These are phyloP conservation scores for Dendrobium officinale DNA, from an alignment of 106 monocot genomes.

Conservation along the genomic window DNA sequence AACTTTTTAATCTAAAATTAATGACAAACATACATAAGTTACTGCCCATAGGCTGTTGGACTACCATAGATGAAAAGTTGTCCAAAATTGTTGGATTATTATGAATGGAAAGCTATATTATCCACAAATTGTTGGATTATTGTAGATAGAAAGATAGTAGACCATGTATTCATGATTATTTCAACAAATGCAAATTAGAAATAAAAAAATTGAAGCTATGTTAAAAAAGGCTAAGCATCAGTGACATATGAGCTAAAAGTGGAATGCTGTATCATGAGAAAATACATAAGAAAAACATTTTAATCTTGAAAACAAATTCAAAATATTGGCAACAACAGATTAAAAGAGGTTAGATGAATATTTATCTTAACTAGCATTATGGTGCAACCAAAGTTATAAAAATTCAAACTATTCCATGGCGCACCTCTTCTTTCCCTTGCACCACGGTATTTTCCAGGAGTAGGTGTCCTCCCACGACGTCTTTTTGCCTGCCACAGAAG, in stretches of 20 bases:
- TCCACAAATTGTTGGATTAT: too few species aligned
- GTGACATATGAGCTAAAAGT: neutral
- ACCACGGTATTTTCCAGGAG: constrained; percentile 76
- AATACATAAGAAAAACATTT: neutral
- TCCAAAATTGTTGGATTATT: too few species aligned
- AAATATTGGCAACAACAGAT: too few species aligned
- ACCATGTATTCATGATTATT: too few species aligned
- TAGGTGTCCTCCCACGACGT: constrained; percentile 71
- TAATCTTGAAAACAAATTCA: neutral
- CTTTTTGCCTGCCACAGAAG: constrained; percentile 64
- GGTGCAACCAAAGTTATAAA: neutral
- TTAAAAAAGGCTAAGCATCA: neutral
- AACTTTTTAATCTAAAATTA: too few species aligned
- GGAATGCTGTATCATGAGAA: neutral
- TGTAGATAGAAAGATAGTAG: too few species aligned
- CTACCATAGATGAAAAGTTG: too few species aligned
- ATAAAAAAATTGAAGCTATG: neutral
- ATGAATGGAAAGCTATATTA: too few species aligned
- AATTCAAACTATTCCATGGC: neutral
- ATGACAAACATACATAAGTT: too few species aligned
- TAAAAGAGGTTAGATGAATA: neutral
- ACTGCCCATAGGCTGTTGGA: too few species aligned
- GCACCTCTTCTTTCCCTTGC: constrained; percentile 58
- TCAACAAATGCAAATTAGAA: too few species aligned
- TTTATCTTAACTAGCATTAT: neutral